Percentiles rank a stretch among this genome's conserved stretches.
Evolutionary conservation across 495 filamentous ascomycete species (phyloP).

Genomic region (Amorphotheca resinae): DNA sequence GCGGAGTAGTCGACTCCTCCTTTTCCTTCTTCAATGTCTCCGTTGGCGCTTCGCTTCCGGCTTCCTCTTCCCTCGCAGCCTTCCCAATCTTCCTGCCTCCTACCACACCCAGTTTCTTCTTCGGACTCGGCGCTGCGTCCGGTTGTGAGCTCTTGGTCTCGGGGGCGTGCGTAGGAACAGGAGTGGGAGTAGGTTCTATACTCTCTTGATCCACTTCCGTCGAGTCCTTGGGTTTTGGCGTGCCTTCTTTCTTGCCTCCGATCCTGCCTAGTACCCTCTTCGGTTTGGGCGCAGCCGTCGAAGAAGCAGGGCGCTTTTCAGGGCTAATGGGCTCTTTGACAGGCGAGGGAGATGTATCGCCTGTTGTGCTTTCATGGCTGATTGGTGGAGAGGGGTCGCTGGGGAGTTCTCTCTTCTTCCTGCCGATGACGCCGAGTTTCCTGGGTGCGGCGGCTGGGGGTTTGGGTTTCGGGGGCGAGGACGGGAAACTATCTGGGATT

Average conservation of each 20-base stretch:
- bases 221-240: no score
- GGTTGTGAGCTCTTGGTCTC: no score
- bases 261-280: constrained; percentile 14
- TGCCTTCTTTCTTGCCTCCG: constrained; percentile 23
- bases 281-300: constrained; percentile 13
- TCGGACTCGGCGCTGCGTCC: no score
- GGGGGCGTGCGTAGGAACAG: no score
- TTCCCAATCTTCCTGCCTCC: neutral
- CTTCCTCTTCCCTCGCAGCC: constrained; percentile 2
- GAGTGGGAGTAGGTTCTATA: no score
- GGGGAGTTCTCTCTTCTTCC: neutral
- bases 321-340: neutral
- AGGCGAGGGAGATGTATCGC: neutral
- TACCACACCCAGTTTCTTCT: neutral
- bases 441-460: constrained; percentile 5
- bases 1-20: no score
- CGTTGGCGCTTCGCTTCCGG: neutral
- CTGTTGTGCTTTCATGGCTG: constrained; percentile 1
- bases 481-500: constrained; percentile 16
- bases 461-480: constrained; percentile 2
- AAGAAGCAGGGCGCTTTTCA: neutral
- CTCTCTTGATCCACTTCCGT: no score
- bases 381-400: constrained; percentile 18
- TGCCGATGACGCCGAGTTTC: constrained; percentile 11
- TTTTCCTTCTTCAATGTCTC: neutral